phyloP scores from a whole-genome alignment of 2,329 filamentous ascomycete species.

The Aureobasidium mangrovei region DNA sequence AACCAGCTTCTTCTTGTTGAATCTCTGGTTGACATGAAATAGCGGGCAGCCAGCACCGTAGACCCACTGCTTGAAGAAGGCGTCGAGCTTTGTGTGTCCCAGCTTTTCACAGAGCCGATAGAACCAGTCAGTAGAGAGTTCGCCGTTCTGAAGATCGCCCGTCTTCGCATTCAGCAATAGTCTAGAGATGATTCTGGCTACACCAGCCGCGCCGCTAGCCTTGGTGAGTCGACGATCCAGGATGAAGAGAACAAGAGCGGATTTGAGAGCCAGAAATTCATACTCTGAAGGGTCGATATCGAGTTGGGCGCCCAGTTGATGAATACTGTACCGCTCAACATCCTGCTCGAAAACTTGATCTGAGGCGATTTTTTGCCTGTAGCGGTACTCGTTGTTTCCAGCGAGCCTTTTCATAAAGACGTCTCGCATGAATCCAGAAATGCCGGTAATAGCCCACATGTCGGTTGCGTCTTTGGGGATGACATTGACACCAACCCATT shows the following conservation, averaged over 20 bases:
- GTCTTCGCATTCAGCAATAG: constrained; percentile 80
- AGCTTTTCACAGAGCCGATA: constrained; percentile 79
- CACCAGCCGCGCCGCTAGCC: constrained; percentile 71
- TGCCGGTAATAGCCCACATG: constrained; percentile 80
- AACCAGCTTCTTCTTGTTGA: constrained; percentile 95
- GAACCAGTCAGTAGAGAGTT: constrained; percentile 69
- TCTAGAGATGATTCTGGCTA: constrained; percentile 76
- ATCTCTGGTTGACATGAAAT: constrained; percentile 77
- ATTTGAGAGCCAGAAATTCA: constrained; percentile 86
- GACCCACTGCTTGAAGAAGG: constrained; percentile 92
- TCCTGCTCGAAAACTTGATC: constrained; percentile 78
- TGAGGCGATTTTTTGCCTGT: constrained; percentile 74
- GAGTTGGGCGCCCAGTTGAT: constrained; percentile 67
- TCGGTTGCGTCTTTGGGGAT: constrained; percentile 73
- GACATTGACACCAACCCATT: constrained; percentile 92
- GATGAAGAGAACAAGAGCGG: constrained; percentile 84
- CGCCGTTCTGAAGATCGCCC: constrained; percentile 61
- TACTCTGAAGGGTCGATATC: constrained; percentile 76
- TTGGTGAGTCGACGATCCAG: constrained; percentile 87
- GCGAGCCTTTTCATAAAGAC: constrained; percentile 83
- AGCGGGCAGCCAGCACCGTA: constrained; percentile 78
- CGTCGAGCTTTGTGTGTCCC: constrained; percentile 75
- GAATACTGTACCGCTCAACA: constrained; percentile 70
- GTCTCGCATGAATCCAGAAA: constrained; percentile 92
- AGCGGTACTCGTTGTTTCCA: constrained; percentile 91